phyloP scores from a whole-genome alignment of 805 yeast genomes.

The Suhomyces kilbournensis region DNA sequence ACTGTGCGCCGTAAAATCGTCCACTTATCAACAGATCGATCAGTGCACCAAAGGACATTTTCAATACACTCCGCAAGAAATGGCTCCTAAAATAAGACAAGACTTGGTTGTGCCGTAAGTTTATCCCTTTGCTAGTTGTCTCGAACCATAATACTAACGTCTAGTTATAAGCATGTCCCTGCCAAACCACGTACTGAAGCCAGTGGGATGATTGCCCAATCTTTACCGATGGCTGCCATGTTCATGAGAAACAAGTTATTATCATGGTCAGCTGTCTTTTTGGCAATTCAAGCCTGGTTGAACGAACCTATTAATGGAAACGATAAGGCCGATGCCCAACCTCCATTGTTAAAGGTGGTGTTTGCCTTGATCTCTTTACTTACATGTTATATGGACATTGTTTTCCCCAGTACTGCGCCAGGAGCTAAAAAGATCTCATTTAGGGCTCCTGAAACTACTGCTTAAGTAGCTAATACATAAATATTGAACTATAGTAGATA shows the following conservation, averaged over 20 bases:
- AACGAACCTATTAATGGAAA: conserved; percentile 35
- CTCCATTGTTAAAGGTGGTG: conserved; percentile 45
- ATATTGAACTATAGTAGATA: not conserved
- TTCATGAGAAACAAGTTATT: conserved; percentile 57
- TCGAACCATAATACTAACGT: not conserved
- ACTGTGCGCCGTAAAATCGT: not conserved
- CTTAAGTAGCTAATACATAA: conserved; percentile 6
- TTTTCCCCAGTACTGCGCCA: conserved; percentile 38
- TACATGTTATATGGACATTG: conserved; percentile 54
- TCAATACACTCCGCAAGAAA: conserved; percentile 1
- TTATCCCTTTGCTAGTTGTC: not conserved
- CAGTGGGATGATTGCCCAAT: conserved; percentile 47
- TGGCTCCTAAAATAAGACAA: conserved; percentile 29
- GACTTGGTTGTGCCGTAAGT: conserved; percentile 36
- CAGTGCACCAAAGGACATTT: not conserved
- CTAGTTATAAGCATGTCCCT: conserved; percentile 46
- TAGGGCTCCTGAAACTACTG: conserved; percentile 19
- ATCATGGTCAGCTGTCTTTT: conserved; percentile 55
- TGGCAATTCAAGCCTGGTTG: conserved; percentile 48
- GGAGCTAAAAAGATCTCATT: conserved; percentile 19
- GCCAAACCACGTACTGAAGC: conserved; percentile 47
- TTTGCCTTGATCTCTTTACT: conserved; percentile 47
- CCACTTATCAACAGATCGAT: not conserved
- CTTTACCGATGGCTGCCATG: conserved; percentile 69
- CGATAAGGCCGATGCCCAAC: conserved; percentile 31